Evolutionary conservation across 768 basidiomycete genomes (phyloP), one percentile per base, ranked within the genome.

Genomic region (Sporobolomyces pararoseus): DNA sequence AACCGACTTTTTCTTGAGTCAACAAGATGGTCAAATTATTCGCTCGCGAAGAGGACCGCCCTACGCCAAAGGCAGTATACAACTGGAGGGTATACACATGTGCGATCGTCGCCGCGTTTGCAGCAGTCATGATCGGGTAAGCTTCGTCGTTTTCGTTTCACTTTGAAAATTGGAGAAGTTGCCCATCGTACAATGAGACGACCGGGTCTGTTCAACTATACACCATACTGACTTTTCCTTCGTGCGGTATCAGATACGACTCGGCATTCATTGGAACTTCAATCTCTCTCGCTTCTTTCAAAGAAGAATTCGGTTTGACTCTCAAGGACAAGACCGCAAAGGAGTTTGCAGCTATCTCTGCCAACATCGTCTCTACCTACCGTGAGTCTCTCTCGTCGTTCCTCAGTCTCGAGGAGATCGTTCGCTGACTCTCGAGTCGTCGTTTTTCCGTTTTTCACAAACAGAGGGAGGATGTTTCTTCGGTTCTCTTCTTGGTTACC

Each of bases 401-500:
- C n/a, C n/a, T n/a, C n/a, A n/a, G n/a, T n/a, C n/a, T n/a, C n/a
- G n/a, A n/a, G n/a, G n/a, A n/a, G n/a, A n/a, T n/a, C n/a, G 39
- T 17, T 42, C 39, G 9, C 39, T 42, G 39, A 42, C 39, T 42
- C 10, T 42, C 39, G 9, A 42, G 10, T 27, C 25, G 35, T 42
- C 10, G 17, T 17, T 9, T 42, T 42, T 9, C 10, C 17, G 39
- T 9, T 42, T 42, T 5, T 31, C 12, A 9, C 7, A 6, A 23
- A 49, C 46, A 61, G 59, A 75, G 37, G 89, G 87, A 23, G 90
- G 90, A 69, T 91, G 89, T 46, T 90, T 91, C 83, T 86, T 89
- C 73, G 90, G 78, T 61, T 77, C 86, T 25, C 82, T 89, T 71
- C 65, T 81, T 55, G 84, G 81, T 37, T 83, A 82, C 65, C 84